Conservation (phyloP, 2,329 filamentous ascomycete genomes). For the Calonectria henricotiae region DNA sequence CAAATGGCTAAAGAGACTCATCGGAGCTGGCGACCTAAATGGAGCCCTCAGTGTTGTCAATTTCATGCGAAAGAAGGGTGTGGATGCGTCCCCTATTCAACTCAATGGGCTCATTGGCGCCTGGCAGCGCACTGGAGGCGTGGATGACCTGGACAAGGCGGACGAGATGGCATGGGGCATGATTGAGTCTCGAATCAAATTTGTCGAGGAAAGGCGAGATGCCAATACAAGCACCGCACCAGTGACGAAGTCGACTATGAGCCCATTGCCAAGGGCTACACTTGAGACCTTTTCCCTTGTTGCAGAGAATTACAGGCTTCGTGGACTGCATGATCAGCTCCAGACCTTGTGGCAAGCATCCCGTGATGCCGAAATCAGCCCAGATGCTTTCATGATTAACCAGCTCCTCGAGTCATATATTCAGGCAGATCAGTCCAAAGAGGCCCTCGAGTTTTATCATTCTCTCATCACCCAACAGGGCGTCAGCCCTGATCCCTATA, state of each 20-base stretch:
- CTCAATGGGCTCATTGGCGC: conserved; percentile 88
- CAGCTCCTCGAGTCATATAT: conserved; percentile 80
- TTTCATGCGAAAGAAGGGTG: conserved; percentile 80
- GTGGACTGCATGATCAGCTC: conserved; percentile 72
- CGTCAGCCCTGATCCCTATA: conserved; percentile 77
- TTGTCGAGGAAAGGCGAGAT: conserved; percentile 68
- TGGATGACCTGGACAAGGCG: conserved; percentile 72
- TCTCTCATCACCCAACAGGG: conserved; percentile 67
- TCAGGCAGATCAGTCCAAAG: conserved; percentile 70
- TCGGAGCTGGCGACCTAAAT: conserved; percentile 80
- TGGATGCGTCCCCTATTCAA: conserved; percentile 81
- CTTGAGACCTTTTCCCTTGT: conserved; percentile 86
- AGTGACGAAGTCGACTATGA: conserved; percentile 24
- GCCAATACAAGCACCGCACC: conserved; percentile 22
- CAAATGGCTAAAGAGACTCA: conserved; percentile 90
- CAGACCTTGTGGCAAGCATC: conserved; percentile 76
- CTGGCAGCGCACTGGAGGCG: conserved; percentile 78
- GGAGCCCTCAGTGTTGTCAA: conserved; percentile 82
- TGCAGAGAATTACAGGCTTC: conserved; percentile 79
- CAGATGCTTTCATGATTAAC: conserved; percentile 85
- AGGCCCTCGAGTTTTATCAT: conserved; percentile 72
- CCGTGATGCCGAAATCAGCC: conserved; percentile 74
- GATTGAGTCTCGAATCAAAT: conserved; percentile 78
- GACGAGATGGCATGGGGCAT: conserved; percentile 83
- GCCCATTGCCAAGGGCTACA: conserved; percentile 72